Percentiles rank a stretch among this genome's conserved stretches.
Conservation (phyloP, 2,329 filamentous ascomycete genomes). For the Raffaelea albimanens region DNA sequence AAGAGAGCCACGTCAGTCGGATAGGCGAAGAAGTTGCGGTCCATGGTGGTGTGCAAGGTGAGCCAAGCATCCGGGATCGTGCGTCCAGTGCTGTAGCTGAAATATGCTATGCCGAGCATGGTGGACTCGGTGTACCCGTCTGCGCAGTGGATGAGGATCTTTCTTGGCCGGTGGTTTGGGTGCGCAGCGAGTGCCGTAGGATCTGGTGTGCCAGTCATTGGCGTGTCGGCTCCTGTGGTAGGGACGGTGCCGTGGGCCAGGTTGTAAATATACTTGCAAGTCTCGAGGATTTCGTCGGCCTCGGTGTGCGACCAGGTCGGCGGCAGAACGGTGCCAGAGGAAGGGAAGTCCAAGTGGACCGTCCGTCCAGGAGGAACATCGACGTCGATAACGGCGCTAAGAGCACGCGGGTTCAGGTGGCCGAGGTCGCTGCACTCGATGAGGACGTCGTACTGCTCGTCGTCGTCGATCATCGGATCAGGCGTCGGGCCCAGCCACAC, state of each 20-base stretch:
- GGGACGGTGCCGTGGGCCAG: conserved; percentile 57
- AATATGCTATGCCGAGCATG: conserved; percentile 81
- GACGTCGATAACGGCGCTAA: conserved; percentile 54
- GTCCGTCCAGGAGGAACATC: conserved; percentile 30
- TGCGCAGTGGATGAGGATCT: conserved; percentile 82
- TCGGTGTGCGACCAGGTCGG: conserved; percentile 77
- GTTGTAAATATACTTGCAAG: conserved; percentile 83
- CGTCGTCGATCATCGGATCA: conserved; percentile 50
- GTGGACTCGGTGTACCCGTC: conserved; percentile 96
- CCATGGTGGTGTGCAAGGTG: conserved; percentile 66
- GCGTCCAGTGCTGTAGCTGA: conserved; percentile 79
- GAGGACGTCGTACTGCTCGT: conserved; percentile 66
- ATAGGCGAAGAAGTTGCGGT: conserved; percentile 94
- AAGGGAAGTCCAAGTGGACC: conserved; percentile 68
- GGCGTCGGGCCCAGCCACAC: conserved; percentile 87
- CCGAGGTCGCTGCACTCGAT: conserved; percentile 87
- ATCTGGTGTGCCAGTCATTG: conserved; percentile 13
- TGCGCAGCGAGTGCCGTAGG: not conserved
- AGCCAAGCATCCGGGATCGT: conserved; percentile 83
- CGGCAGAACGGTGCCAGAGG: conserved; percentile 83
- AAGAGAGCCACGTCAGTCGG: conserved; percentile 79
- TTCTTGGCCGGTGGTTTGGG: conserved; percentile 36
- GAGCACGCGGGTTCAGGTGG: conserved; percentile 57
- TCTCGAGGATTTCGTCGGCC: conserved; percentile 74
- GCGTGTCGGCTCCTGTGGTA: conserved; percentile 18